These are phyloP conservation scores for Leccinum pallidistipes DNA, from an alignment of 1,284 basidiomycete genomes.

Conservation along the genomic window DNA sequence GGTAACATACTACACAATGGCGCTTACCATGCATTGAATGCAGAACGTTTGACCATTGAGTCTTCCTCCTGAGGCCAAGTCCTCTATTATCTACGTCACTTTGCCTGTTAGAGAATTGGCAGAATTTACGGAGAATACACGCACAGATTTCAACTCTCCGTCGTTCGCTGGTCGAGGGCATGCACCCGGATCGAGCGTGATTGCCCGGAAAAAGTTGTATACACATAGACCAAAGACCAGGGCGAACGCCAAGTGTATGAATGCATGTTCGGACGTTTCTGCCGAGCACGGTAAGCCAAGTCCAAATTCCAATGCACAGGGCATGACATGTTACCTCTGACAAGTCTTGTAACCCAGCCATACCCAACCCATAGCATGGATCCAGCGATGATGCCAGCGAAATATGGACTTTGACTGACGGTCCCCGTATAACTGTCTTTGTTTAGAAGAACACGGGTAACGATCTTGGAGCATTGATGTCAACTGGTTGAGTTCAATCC, in stretches of 20 bases:
- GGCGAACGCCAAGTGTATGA: slow-evolving; percentile 77
- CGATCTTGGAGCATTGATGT: slow-evolving; percentile 49
- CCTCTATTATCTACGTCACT: slow-evolving; percentile 73
- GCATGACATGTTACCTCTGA: slow-evolving; percentile 50
- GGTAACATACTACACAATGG: neutral
- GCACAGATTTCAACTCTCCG: slow-evolving; percentile 78
- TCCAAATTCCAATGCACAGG: neutral
- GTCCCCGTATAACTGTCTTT: slow-evolving; percentile 76
- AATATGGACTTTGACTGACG: slow-evolving; percentile 83
- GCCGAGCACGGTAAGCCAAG: slow-evolving; percentile 3
- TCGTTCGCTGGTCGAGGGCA: slow-evolving; percentile 80
- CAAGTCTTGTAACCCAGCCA: slow-evolving; percentile 76
- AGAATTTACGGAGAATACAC: slow-evolving; percentile 25
- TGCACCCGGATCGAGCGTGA: slow-evolving; percentile 89
- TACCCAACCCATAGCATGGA: slow-evolving; percentile 88
- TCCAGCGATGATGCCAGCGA: slow-evolving; percentile 85
- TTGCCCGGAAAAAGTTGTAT: slow-evolving; percentile 89
- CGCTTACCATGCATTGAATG: slow-evolving; percentile 83
- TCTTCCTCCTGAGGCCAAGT: slow-evolving; percentile 82
- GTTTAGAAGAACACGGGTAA: slow-evolving; percentile 81
- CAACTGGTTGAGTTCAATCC: neutral
- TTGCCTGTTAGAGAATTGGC: slow-evolving; percentile 2
- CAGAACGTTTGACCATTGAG: slow-evolving; percentile 97
- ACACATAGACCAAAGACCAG: slow-evolving; percentile 70
- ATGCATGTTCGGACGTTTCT: slow-evolving; percentile 76